Evolutionary conservation across 2,329 filamentous ascomycete genomes (phyloP), one percentile per base, ranked within the genome.

Genomic region (Ceratocystis cacaofunesta): DNA sequence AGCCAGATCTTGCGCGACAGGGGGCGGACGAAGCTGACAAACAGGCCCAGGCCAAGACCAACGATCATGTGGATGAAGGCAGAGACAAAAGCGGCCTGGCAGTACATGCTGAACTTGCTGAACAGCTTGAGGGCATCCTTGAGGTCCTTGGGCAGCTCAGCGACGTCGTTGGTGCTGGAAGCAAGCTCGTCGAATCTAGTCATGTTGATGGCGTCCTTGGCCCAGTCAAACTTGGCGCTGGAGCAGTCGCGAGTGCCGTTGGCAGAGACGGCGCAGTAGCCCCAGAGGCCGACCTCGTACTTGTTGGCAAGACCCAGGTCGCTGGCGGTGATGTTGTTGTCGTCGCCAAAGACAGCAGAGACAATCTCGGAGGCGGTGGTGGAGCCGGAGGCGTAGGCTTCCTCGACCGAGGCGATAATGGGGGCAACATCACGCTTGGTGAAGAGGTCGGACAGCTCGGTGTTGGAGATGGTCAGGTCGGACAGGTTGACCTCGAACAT

Each of bases 281-380:
- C 88, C 88, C 90, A 95, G 46, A 97, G 80, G 72, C 83, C 84
- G 72, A 97, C 80, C 68, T 88, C 82, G 82, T 96, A 97, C 72
- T 85, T 80, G 73, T 92, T 85, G 71, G 81, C 83, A 67, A 96
- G 81, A 65, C 82, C 79, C 55, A 89, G 79, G 28, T 82, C 76
- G 1, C 73, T 69, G 6, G 82, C 83, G 3, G 81, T 85, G 71
- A 86, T 78, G 75, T 83, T 85, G 69, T 70, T 73, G 60, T 66
- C 46, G 65, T 62, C 67, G 46, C 64, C 32, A 36, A 70, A 68
- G 19, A 68, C 66, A 65, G 68, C 68, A 10, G 63, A 50, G 48
- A 63, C 44, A 10, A 63, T 60, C 17, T 50, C 61, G 28, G 50
- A 19, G 78, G 69, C 5, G 69, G 87, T 80, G 67, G 79, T 78